A percentile compares a stretch with the other conserved stretches of the same genome.
These are phyloP conservation scores for Gossypioides kirkii DNA, from an alignment of 345 rosid species.

Conservation along the genomic window DNA sequence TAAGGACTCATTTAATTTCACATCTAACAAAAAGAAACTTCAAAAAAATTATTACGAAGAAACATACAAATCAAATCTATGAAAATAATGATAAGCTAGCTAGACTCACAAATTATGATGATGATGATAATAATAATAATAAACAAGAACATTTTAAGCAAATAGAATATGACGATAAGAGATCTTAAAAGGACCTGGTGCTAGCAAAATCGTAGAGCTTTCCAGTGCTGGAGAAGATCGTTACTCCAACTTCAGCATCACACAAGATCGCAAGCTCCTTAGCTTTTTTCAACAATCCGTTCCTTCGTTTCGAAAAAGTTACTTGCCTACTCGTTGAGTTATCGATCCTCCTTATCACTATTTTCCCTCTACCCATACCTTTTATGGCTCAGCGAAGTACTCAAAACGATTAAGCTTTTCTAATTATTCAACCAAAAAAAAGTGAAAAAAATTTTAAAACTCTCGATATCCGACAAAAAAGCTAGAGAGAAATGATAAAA, in stretches of 20 bases:
- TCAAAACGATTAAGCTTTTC: not conserved
- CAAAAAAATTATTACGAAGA: not conserved
- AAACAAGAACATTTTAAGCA: not conserved
- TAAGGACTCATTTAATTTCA: not conserved
- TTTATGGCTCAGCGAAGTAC: not conserved
- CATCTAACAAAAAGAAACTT: not conserved
- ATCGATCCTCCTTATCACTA: constrained; percentile 43
- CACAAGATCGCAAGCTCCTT: constrained; percentile 47
- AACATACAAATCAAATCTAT: not conserved
- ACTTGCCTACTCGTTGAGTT: constrained; percentile 48
- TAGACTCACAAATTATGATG: not conserved
- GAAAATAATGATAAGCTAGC: not conserved
- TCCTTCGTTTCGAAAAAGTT: constrained; percentile 48
- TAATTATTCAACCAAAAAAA: not conserved
- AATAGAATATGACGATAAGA: not conserved
- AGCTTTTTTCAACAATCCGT: constrained; percentile 44
- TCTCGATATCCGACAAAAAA: not conserved
- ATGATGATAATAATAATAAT: too few relatives aligned
- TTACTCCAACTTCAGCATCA: constrained; percentile 45
- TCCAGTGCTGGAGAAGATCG: constrained; percentile 49
- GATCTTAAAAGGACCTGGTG: constrained; percentile 32
- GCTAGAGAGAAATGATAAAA: not conserved
- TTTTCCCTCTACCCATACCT: constrained; percentile 47
- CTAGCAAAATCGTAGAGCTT: constrained; percentile 46
- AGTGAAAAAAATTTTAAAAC: not conserved